Conservation (phyloP, 441 rosid species). For the Pelargonium cotyledonis region DNA sequence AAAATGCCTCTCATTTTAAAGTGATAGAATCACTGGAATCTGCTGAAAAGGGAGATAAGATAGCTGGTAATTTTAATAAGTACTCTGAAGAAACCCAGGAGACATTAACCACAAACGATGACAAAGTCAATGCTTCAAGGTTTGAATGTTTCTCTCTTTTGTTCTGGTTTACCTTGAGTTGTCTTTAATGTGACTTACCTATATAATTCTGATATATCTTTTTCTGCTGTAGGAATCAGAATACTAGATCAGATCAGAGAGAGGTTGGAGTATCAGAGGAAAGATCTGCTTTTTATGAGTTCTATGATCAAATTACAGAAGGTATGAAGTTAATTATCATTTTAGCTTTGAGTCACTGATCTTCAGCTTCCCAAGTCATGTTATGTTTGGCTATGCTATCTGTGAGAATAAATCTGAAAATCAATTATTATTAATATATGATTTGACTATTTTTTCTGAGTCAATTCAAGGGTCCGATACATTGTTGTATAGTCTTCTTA, state of each 20-base stretch:
- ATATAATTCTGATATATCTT: constrained; percentile 4
- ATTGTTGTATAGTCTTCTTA: too few species aligned
- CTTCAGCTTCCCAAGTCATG: constrained; percentile 14
- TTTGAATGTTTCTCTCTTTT: constrained; percentile 18
- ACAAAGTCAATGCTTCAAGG: constrained; percentile 30
- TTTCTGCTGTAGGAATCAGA: constrained; percentile 19
- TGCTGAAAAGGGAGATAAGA: constrained; percentile 19
- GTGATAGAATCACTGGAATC: constrained; percentile 23
- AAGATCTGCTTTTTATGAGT: constrained; percentile 22
- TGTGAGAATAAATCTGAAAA: neutral
- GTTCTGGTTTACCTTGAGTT: constrained; percentile 9
- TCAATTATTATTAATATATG: too few species aligned
- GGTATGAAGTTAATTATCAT: constrained; percentile 36
- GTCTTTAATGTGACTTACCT: neutral
- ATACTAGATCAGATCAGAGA: constrained; percentile 30
- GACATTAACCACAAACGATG: constrained; percentile 22
- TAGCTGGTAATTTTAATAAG: constrained; percentile 26
- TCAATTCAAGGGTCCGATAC: too few species aligned
- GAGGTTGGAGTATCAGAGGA: constrained; percentile 26
- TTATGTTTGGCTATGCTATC: constrained; percentile 5
- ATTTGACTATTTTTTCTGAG: too few species aligned
- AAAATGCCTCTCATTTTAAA: constrained; percentile 20
- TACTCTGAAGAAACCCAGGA: constrained; percentile 30
- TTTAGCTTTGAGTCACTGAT: constrained; percentile 17
- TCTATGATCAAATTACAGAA: constrained; percentile 40